Evolutionary conservation across 2,329 filamentous ascomycete genomes (phyloP).

Genomic region (Paecilomyces formosus): DNA sequence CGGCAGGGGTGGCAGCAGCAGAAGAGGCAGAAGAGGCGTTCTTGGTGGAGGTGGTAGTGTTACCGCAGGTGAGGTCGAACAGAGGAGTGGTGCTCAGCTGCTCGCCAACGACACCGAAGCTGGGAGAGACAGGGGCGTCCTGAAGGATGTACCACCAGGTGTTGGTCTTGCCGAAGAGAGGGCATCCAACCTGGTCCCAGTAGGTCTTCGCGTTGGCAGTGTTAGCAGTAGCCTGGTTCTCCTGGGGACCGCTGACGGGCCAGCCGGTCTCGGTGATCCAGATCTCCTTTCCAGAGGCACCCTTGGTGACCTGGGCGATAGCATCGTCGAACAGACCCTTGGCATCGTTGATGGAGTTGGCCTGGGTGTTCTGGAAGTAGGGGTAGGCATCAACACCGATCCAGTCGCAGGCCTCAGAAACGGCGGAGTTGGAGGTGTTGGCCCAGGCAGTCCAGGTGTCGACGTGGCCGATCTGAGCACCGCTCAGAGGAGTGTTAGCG

Average conservation of each 20-base stretch:
- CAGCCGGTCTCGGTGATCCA: conserved; percentile 89
- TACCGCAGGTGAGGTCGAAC: conserved; percentile 29
- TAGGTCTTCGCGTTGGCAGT: conserved; percentile 65
- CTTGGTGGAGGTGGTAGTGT: not conserved
- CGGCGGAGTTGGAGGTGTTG: conserved; percentile 62
- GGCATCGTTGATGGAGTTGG: conserved; percentile 59
- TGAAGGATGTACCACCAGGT: conserved; percentile 39
- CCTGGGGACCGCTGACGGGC: conserved; percentile 62
- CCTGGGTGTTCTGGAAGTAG: conserved; percentile 67
- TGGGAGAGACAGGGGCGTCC: conserved; percentile 24
- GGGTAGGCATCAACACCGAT: conserved; percentile 78
- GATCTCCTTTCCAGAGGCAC: conserved; percentile 59
- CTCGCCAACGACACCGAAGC: conserved; percentile 31
- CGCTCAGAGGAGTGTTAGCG: conserved; percentile 48
- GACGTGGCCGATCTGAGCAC: conserved; percentile 67
- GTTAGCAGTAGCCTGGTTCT: conserved; percentile 57
- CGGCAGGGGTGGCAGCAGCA: not conserved
- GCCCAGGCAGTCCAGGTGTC: conserved; percentile 81
- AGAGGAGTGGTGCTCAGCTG: conserved; percentile 28
- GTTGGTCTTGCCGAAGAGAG: conserved; percentile 35
- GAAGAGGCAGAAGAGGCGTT: not conserved
- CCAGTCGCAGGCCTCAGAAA: conserved; percentile 67
- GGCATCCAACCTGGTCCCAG: conserved; percentile 74
- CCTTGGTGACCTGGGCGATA: conserved; percentile 51
- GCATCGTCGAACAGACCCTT: conserved; percentile 62